Conservation (phyloP, 2,329 filamentous ascomycete species). For the Acrocalymma vagum region DNA sequence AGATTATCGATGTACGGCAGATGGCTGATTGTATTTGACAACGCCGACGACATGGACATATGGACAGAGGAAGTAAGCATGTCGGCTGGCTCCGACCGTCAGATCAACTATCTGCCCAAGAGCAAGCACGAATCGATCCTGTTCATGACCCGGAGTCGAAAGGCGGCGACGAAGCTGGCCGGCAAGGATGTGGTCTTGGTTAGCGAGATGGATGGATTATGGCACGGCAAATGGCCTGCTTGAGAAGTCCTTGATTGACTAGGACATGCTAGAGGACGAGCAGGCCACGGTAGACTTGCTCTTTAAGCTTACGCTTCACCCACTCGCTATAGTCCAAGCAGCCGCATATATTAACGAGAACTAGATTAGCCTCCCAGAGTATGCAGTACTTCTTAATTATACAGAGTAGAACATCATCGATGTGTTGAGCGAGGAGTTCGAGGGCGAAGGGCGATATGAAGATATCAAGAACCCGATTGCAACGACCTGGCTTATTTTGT, state of each 20-base stretch:
- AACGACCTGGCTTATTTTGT: no score
- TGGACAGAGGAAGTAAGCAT: background rate
- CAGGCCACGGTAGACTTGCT: background rate
- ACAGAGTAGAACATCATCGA: no score
- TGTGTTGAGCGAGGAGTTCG: no score
- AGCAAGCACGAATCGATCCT: constrained; percentile 35
- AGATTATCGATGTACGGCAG: no score
- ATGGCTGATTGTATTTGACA: constrained; percentile 57
- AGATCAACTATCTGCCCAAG: constrained; percentile 38
- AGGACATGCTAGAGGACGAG: background rate
- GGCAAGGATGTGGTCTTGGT: constrained; percentile 21
- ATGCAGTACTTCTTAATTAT: no score
- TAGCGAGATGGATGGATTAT: constrained; percentile 32
- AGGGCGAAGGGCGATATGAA: no score
- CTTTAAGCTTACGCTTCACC: no score
- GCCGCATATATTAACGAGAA: no score
- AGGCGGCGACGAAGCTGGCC: constrained; percentile 8
- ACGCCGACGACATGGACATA: constrained; percentile 50
- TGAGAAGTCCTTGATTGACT: background rate
- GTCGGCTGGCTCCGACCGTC: background rate
- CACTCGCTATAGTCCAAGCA: no score
- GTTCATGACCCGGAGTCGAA: constrained; percentile 25
- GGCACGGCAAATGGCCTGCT: constrained; percentile 29
- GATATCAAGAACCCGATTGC: no score
- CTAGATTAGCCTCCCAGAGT: no score